phyloP scores from a whole-genome alignment of 768 basidiomycete species.

The Clitopilus passeckerianus region DNA sequence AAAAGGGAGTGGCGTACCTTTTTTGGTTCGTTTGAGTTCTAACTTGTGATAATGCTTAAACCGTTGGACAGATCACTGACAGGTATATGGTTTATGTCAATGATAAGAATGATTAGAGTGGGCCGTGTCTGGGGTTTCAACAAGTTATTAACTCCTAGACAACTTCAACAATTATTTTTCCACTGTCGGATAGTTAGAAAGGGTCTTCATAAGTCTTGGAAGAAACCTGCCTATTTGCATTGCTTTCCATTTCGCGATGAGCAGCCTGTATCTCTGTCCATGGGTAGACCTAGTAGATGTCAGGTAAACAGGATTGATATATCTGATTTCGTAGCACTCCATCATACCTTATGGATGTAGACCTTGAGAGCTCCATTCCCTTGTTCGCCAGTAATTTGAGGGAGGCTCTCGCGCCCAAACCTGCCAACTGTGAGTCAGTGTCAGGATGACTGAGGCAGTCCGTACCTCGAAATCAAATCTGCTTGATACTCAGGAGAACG shows the following conservation, averaged over 20 bases:
- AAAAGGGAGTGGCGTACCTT: not conserved
- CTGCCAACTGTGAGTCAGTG: conserved; percentile 18
- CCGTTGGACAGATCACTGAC: no score
- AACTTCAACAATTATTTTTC: conserved; percentile 42
- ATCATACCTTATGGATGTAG: conserved; percentile 71
- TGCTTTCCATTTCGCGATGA: conserved; percentile 79
- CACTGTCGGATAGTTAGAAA: conserved; percentile 22
- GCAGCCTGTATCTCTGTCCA: conserved; percentile 80
- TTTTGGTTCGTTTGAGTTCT: not conserved
- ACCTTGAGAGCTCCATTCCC: conserved; percentile 62
- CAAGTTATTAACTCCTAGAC: conserved; percentile 12
- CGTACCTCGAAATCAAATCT: conserved; percentile 57
- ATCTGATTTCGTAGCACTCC: not conserved
- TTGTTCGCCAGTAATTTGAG: conserved; percentile 50
- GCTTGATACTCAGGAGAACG: conserved; percentile 74
- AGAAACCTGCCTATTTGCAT: conserved; percentile 37
- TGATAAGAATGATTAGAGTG: not conserved
- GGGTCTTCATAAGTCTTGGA: not conserved
- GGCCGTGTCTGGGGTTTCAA: not conserved
- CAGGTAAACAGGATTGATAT: conserved; percentile 4
- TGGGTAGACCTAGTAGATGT: conserved; percentile 64
- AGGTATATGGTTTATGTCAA: no score
- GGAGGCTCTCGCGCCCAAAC: conserved; percentile 52
- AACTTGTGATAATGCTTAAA: no score
- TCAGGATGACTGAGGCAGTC: not conserved